Evolutionary conservation across 305 asterid species (phyloP).

Genomic region (Andrographis paniculata): DNA sequence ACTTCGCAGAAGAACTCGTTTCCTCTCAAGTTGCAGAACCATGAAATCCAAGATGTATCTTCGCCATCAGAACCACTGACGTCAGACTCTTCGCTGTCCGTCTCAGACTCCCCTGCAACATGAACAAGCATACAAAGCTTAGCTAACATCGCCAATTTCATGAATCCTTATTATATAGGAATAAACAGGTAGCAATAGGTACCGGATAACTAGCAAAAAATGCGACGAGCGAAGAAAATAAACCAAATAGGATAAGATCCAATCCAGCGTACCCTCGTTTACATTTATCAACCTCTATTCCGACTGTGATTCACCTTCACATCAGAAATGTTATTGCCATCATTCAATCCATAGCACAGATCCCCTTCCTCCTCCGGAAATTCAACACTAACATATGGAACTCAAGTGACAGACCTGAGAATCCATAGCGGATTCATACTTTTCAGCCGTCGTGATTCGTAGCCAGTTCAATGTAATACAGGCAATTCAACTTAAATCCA

Average conservation of each 20-base stretch:
- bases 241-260: neutral
- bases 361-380: no score
- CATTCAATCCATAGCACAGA: no score
- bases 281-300: neutral
- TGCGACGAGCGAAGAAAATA: neutral
- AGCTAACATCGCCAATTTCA: neutral
- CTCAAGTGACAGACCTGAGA: no score
- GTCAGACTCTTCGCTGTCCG: constrained; percentile 95
- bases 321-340: neutral
- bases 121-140: constrained; percentile 10
- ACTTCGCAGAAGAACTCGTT: constrained; percentile 95
- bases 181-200: neutral
- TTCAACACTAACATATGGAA: no score
- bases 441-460: no score
- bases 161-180: no score
- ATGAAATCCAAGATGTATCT: constrained; percentile 95
- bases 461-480: no score
- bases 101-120: constrained; percentile 84
- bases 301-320: neutral
- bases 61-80: constrained; percentile 97
- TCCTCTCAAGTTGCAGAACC: constrained; percentile 98
- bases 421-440: no score
- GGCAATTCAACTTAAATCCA: no score
- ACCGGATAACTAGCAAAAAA: neutral
- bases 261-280: neutral